Evolutionary conservation across 208 protist genomes (phyloP).

Genomic region (Leishmania major): DNA sequence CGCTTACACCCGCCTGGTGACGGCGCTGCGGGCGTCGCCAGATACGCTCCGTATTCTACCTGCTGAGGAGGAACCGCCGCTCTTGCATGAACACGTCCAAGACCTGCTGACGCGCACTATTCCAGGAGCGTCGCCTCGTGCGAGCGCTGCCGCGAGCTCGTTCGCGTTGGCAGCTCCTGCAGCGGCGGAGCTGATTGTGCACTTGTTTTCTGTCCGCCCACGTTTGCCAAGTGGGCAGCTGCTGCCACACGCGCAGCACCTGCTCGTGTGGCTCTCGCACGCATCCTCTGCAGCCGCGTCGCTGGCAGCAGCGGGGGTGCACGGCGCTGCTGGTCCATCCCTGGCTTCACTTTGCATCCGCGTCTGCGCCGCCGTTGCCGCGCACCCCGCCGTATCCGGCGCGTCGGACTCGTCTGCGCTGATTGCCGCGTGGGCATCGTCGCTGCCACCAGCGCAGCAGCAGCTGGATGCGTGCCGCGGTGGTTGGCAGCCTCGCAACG

Average conservation of each 20-base stretch:
- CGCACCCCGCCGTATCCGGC: conserved; percentile 12
- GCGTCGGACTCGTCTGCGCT: background rate
- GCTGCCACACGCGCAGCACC: conserved; percentile 27
- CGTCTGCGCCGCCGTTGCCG: conserved; percentile 26
- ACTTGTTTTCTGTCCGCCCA: conserved; percentile 22
- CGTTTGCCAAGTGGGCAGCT: conserved; percentile 23
- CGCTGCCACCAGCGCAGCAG: background rate
- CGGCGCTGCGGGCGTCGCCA: conserved; percentile 10
- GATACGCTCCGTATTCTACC: conserved; percentile 9
- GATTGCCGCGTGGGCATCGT: background rate
- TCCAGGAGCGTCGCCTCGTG: background rate
- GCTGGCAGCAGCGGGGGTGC: background rate
- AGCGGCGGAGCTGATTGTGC: conserved; percentile 16
- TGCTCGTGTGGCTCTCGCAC: conserved; percentile 25
- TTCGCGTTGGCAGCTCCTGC: background rate
- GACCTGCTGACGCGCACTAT: conserved; percentile 9
- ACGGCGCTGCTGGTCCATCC: background rate
- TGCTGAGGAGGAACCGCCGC: conserved; percentile 10
- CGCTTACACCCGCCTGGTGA: background rate
- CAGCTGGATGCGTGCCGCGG: background rate
- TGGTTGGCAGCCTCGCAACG: background rate
- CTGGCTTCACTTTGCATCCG: conserved; percentile 10
- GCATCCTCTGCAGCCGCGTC: background rate
- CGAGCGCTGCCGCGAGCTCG: background rate
- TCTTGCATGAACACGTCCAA: conserved; percentile 16